Conservation (phyloP, 2,329 filamentous ascomycete genomes). For the Beauveria australis region DNA sequence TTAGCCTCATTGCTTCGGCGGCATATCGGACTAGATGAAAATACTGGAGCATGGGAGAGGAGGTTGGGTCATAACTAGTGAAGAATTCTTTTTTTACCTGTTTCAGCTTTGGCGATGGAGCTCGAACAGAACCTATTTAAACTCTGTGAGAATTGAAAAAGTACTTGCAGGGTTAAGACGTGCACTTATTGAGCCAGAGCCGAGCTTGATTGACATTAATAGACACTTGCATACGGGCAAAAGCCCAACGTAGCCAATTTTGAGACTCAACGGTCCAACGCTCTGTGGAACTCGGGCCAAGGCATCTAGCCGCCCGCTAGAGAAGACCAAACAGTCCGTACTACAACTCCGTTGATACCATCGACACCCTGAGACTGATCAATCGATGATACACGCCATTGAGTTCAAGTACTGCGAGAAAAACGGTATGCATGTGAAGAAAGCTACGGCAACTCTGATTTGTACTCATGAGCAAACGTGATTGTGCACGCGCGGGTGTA, state of each 20-base stretch:
- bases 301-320: neutral
- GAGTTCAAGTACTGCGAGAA: no score
- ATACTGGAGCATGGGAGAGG: constrained; percentile 1
- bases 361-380: neutral
- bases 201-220: neutral
- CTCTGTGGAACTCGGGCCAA: neutral
- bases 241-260: neutral
- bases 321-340: neutral
- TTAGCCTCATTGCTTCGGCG: neutral
- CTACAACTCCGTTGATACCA: neutral
- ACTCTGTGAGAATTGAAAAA: neutral
- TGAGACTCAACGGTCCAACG: neutral
- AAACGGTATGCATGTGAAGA: no score
- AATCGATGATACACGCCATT: neutral
- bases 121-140: no score
- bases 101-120: neutral
- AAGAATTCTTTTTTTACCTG: neutral
- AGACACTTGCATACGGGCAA: neutral
- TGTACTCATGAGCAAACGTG: no score
- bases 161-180: neutral
- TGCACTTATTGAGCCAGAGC: neutral
- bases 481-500: no score
- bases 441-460: no score
- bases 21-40: constrained; percentile 3
- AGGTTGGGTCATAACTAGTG: neutral